phyloP scores from a whole-genome alignment of 2,329 filamentous ascomycete genomes.

The Pseudogymnoascus sp. region DNA sequence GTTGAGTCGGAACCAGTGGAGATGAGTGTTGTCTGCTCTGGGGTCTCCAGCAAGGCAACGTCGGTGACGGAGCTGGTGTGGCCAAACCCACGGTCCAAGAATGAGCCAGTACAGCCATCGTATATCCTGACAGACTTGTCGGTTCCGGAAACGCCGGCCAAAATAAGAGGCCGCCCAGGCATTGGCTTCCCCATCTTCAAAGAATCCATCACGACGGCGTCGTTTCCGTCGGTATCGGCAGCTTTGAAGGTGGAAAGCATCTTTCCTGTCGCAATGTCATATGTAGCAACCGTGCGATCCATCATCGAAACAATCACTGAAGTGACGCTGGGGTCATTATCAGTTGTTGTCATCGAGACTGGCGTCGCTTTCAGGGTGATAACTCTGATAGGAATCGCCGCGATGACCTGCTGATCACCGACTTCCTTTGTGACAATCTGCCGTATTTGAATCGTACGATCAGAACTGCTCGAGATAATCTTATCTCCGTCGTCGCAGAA shows the following conservation, averaged over 20 bases:
- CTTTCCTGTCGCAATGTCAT: conserved; percentile 60
- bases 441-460: conserved; percentile 78
- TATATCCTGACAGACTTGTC: conserved; percentile 95
- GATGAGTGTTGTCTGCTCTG: conserved; percentile 52
- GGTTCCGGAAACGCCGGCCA: conserved; percentile 85
- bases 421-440: conserved; percentile 66
- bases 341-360: conserved; percentile 69
- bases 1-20: conserved; percentile 75
- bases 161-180: conserved; percentile 50
- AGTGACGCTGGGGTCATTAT: conserved; percentile 28
- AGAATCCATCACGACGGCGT: conserved; percentile 77
- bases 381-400: conserved; percentile 68
- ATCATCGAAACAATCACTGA: conserved; percentile 52
- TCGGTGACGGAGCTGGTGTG: conserved; percentile 92
- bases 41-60: conserved; percentile 59
- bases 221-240: conserved; percentile 68
- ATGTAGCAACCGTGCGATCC: conserved; percentile 54
- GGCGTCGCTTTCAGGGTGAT: conserved; percentile 83
- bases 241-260: conserved; percentile 71
- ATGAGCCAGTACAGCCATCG: conserved; percentile 64
- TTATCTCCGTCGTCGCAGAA: conserved; percentile 61
- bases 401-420: conserved; percentile 53
- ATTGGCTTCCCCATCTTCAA: conserved; percentile 57
- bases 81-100: conserved; percentile 86
- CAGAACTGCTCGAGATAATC: conserved; percentile 76